Conservation (phyloP, 805 yeast genomes). For the Priceomyces carsonii region DNA sequence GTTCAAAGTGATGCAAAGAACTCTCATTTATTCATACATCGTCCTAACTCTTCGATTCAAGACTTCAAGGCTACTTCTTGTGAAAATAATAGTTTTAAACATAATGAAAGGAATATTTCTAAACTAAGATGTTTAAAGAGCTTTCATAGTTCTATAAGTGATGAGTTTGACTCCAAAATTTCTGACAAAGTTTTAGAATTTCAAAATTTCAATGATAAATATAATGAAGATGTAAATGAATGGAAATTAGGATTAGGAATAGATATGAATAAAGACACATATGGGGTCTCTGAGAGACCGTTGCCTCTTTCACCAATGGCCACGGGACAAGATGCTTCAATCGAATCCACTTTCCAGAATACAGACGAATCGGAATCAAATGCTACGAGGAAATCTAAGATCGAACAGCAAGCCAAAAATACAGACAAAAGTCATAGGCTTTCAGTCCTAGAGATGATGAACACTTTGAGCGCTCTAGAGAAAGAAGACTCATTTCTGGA, state of each 20-base stretch:
- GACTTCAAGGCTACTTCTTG: background rate
- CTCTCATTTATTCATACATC: conserved; percentile 1
- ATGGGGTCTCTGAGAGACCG: background rate
- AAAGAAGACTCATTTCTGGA: conserved; percentile 3
- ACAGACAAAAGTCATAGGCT: too few relatives aligned
- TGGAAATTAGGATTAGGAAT: conserved; percentile 11
- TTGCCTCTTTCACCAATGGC: too few relatives aligned
- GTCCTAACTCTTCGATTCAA: background rate
- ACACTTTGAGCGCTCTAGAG: conserved; percentile 21
- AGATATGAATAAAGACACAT: too few relatives aligned
- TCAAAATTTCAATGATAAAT: conserved; percentile 11
- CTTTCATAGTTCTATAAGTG: conserved; percentile 25
- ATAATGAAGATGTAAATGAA: background rate
- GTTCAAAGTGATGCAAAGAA: too few relatives aligned
- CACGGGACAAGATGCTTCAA: too few relatives aligned
- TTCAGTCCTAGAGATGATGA: conserved; percentile 33
- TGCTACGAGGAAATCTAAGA: too few relatives aligned
- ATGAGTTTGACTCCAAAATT: conserved; percentile 16
- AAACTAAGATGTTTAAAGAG: conserved; percentile 11
- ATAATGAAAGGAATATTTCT: background rate
- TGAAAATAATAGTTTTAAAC: too few relatives aligned
- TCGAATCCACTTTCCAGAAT: too few relatives aligned
- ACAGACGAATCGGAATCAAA: background rate
- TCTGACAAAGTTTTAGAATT: conserved; percentile 14
- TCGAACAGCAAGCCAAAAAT: too few relatives aligned